phyloP scores from a whole-genome alignment of 2,329 filamentous ascomycete species.

The Pseudogymnoascus sp. region DNA sequence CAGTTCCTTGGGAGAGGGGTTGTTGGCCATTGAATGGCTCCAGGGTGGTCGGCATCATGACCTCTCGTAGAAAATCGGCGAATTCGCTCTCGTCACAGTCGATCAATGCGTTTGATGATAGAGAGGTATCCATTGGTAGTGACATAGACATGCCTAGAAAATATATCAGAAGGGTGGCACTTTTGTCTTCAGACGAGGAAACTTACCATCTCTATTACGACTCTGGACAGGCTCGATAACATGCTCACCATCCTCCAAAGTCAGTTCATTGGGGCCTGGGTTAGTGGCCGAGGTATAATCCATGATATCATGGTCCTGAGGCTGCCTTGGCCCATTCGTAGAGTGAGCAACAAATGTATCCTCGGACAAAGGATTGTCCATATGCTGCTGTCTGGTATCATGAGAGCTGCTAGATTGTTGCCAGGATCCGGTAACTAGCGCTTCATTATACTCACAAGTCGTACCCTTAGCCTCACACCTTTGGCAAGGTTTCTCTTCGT shows the following conservation, averaged over 20 bases:
- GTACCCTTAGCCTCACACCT: constrained; percentile 6
- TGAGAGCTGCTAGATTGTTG: neutral
- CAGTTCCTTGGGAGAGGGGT: neutral
- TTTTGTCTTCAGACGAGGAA: neutral
- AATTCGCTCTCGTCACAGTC: neutral
- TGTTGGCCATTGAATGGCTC: constrained; percentile 2
- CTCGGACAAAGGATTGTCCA: neutral
- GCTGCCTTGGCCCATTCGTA: neutral
- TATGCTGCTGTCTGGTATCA: neutral
- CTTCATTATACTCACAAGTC: constrained; percentile 1
- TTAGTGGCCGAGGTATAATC: neutral
- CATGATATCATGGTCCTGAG: neutral
- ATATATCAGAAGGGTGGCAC: neutral
- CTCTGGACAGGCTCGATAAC: neutral
- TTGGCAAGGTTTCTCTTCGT: constrained; percentile 10
- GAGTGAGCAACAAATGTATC: neutral
- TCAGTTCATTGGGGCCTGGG: neutral
- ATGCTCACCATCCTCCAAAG: neutral
- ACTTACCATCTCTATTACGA: neutral
- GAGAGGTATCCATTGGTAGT: neutral
- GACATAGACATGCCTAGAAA: neutral
- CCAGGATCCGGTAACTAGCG: neutral
- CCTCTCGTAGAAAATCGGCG: constrained; percentile 14
- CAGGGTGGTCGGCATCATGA: constrained; percentile 12
- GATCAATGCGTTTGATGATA: neutral